Conservation (phyloP, 768 basidiomycete species). For the Leccinum fibrillosum region DNA sequence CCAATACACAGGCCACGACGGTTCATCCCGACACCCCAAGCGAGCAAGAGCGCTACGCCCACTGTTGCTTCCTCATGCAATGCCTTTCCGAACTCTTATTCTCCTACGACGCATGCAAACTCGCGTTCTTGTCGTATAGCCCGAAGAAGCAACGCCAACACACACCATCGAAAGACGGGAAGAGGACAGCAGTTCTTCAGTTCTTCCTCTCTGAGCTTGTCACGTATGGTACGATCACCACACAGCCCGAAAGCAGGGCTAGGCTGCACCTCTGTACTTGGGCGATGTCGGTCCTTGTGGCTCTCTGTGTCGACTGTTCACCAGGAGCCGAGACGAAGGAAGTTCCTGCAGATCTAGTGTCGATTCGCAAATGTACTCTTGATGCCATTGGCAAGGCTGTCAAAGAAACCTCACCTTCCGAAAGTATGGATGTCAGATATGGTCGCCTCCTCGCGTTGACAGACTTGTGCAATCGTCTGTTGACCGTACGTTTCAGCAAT, state of each 20-base stretch:
- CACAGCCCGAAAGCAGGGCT: conserved; percentile 54
- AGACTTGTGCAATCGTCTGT: conserved; percentile 83
- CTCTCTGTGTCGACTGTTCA: conserved; percentile 87
- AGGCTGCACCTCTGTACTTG: conserved; percentile 70
- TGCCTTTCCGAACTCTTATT: conserved; percentile 89
- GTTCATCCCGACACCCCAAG: conserved; percentile 11
- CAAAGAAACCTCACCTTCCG: conserved; percentile 66
- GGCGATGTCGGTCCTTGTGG: conserved; percentile 88
- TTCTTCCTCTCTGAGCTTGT: conserved; percentile 80
- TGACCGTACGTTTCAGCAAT: conserved; percentile 73
- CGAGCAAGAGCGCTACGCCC: conserved; percentile 39
- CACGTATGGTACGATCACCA: conserved; percentile 68
- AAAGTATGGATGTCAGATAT: conserved; percentile 73
- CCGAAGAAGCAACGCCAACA: conserved; percentile 55
- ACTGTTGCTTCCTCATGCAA: conserved; percentile 85
- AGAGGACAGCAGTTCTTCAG: conserved; percentile 51
- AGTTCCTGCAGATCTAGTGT: conserved; percentile 70
- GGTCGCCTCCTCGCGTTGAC: conserved; percentile 83
- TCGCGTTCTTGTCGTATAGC: conserved; percentile 78
- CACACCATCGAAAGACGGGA: conserved; percentile 66
- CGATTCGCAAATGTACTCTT: conserved; percentile 89
- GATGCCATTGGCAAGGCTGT: conserved; percentile 85
- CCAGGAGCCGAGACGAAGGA: conserved; percentile 70
- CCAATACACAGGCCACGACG: conserved; percentile 13
- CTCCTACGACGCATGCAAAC: conserved; percentile 90